Conservation (phyloP, 345 rosid species). For the Turnera subulata region DNA sequence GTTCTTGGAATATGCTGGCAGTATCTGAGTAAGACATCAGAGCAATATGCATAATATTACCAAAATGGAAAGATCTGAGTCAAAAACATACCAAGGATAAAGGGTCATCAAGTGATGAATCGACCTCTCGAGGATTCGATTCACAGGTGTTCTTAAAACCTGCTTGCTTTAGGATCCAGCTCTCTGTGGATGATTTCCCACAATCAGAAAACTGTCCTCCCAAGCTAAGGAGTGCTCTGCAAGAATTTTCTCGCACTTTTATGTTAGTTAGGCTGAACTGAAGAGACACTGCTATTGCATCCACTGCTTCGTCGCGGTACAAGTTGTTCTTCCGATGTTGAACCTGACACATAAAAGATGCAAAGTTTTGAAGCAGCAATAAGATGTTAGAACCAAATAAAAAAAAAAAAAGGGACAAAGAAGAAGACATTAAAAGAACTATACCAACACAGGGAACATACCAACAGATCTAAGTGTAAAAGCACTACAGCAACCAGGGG, state of each 20-base stretch:
- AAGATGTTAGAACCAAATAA: not conserved
- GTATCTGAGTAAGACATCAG: too few relatives aligned
- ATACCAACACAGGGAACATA: constrained; percentile 13
- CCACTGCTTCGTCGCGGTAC: constrained; percentile 51
- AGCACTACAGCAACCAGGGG: constrained; percentile 47
- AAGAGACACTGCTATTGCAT: constrained; percentile 40
- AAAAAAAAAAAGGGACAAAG: not conserved
- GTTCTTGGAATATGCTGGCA: too few relatives aligned
- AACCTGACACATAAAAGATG: constrained; percentile 26
- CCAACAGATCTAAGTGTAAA: constrained; percentile 48
- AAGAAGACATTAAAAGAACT: not conserved
- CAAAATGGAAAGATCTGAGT: not conserved
- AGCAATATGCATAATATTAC: too few relatives aligned
- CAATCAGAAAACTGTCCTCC: constrained; percentile 40
- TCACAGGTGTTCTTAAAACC: constrained; percentile 21
- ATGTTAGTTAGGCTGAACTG: constrained; percentile 34
- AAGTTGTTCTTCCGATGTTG: constrained; percentile 47
- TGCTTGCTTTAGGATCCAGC: constrained; percentile 47
- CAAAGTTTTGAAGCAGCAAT: not conserved
- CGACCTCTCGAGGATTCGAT: constrained; percentile 19
- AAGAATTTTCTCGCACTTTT: constrained; percentile 35
- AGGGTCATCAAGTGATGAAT: constrained; percentile 14
- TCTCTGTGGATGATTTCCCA: constrained; percentile 29
- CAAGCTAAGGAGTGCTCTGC: constrained; percentile 45
- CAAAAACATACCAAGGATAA: constrained; percentile 24